These are phyloP conservation scores for Gossypium mustelinum DNA, from an alignment of 345 rosid genomes.

Conservation along the genomic window DNA sequence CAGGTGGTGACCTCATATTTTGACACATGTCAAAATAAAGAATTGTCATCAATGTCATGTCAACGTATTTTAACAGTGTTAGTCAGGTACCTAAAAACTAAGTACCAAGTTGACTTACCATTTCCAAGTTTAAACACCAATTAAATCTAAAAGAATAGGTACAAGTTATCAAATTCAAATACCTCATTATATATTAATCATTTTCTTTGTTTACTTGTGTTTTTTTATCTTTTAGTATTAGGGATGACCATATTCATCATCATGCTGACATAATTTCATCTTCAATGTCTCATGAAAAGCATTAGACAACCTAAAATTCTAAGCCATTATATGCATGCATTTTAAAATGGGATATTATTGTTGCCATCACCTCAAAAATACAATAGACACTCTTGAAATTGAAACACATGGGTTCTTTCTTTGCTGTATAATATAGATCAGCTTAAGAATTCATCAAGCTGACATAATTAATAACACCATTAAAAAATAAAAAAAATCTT, in stretches of 20 bases:
- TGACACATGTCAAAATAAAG: no score
- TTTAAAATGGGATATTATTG: neutral
- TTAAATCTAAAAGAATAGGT: no score
- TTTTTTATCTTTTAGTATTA: neutral
- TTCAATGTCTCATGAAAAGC: no score
- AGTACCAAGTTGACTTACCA: no score
- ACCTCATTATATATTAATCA: neutral
- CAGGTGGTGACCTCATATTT: no score
- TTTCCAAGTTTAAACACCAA: no score
- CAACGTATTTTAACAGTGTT: no score
- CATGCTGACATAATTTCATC: constrained; percentile 8
- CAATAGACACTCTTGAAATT: neutral
- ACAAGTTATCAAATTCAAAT: no score
- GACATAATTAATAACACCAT: constrained; percentile 7
- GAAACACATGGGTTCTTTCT: no score
- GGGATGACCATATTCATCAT: constrained; percentile 10
- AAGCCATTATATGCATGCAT: neutral
- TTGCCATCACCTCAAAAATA: neutral
- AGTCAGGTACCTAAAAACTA: no score
- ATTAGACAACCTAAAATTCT: neutral
- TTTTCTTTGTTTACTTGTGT: neutral
- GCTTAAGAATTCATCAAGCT: neutral
- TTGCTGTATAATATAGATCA: neutral
- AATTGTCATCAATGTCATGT: no score
- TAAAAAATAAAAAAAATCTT: no score